Percentiles rank a stretch among this genome's conserved stretches.
phyloP scores from a whole-genome alignment of 1,284 basidiomycete genomes.

The Boletus smithii region DNA sequence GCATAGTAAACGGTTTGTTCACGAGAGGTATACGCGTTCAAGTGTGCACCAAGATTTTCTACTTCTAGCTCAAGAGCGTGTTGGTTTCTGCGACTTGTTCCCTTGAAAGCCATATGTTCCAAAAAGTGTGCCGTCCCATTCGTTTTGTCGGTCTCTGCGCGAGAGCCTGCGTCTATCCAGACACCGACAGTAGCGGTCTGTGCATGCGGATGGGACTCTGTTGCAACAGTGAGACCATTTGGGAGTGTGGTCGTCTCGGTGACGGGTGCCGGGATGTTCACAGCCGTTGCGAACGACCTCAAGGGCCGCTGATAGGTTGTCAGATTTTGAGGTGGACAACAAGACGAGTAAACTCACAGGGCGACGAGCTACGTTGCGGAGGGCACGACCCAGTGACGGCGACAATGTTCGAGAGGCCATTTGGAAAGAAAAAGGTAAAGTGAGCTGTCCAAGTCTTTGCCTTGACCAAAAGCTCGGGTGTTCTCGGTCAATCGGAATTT shows the following conservation, averaged over 20 bases:
- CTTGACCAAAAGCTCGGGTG: conserved; percentile 26
- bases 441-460: not conserved
- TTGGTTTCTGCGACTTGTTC: conserved; percentile 88
- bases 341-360: conserved; percentile 41
- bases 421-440: conserved; percentile 16
- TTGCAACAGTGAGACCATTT: conserved; percentile 91
- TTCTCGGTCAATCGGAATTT: conserved; percentile 30
- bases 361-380: conserved; percentile 55
- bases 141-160: conserved; percentile 91
- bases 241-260: conserved; percentile 87
- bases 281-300: conserved; percentile 68
- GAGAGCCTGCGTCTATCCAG: conserved; percentile 98
- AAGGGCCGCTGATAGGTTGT: conserved; percentile 34
- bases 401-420: conserved; percentile 69
- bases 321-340: not conserved
- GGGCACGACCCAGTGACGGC: conserved; percentile 54
- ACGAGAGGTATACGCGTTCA: conserved; percentile 98
- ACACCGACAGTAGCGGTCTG: conserved; percentile 98
- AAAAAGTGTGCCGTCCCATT: conserved; percentile 99
- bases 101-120: conserved; percentile 97
- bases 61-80: conserved; percentile 95
- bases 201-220: conserved; percentile 89
- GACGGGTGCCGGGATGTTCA: conserved; percentile 64
- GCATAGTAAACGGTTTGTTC: conserved; percentile 99
- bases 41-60: conserved; percentile 95